These are phyloP conservation scores for Penstemon newberryi DNA, from an alignment of 257 asterid species.

Conservation along the genomic window DNA sequence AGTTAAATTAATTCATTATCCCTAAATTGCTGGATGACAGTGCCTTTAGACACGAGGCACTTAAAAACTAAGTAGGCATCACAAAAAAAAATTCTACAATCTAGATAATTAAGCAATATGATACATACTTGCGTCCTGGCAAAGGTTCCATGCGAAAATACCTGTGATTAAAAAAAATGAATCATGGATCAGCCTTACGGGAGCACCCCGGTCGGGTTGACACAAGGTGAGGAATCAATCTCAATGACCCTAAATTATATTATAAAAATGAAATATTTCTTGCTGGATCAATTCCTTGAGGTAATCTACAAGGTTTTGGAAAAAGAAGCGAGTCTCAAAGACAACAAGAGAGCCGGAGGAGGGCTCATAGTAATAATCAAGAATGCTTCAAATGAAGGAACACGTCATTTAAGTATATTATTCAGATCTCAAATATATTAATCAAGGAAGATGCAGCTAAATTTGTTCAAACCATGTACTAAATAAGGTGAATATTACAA, in stretches of 20 bases:
- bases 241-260: too few relatives aligned
- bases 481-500: neutral
- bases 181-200: neutral
- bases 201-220: too few relatives aligned
- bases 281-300: too few relatives aligned
- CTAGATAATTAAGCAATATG: conserved; percentile 12
- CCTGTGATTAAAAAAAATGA: conserved; percentile 41
- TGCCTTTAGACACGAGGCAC: conserved; percentile 12
- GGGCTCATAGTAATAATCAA: conserved; percentile 19
- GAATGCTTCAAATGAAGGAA: conserved; percentile 18
- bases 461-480: neutral
- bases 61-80: conserved; percentile 3
- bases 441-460: conserved; percentile 11
- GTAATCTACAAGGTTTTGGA: too few relatives aligned
- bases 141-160: conserved; percentile 93
- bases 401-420: neutral
- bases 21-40: conserved; percentile 7
- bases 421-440: neutral
- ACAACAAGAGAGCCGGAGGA: conserved; percentile 1
- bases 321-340: neutral
- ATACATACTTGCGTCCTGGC: conserved; percentile 93
- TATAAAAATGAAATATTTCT: too few relatives aligned
- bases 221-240: too few relatives aligned
- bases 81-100: neutral
- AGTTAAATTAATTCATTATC: conserved; percentile 26